Evolutionary conservation across 2,329 filamentous ascomycete species (phyloP).

Genomic region (Pestalotiopsis sp.): DNA sequence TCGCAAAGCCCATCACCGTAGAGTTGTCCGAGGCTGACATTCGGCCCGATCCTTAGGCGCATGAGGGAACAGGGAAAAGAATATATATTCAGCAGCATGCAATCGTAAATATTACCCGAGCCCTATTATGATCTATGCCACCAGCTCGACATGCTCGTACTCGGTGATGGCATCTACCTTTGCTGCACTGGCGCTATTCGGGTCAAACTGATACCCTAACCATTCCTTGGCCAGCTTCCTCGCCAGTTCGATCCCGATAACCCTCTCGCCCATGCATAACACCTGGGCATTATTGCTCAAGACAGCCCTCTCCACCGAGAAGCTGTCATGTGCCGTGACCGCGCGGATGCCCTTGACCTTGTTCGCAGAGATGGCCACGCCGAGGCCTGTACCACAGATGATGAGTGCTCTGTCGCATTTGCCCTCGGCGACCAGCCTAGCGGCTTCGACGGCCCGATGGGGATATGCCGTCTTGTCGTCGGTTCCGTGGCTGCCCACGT

Average conservation of each 20-base stretch:
- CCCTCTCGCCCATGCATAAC: constrained; percentile 82
- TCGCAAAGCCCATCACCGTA: too few relatives aligned
- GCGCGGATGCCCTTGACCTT: constrained; percentile 83
- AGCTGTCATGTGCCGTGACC: constrained; percentile 88
- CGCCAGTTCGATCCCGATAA: constrained; percentile 80
- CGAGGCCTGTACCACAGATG: constrained; percentile 84
- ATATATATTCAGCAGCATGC: neutral
- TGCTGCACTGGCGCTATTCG: constrained; percentile 41
- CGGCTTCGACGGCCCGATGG: constrained; percentile 72
- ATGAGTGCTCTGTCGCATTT: constrained; percentile 74
- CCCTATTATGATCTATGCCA: neutral
- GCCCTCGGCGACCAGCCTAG: constrained; percentile 58
- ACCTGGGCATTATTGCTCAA: constrained; percentile 88
- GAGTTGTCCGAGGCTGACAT: too few relatives aligned
- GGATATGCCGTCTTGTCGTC: constrained; percentile 79
- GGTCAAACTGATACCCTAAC: constrained; percentile 77
- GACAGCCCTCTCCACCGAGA: constrained; percentile 79
- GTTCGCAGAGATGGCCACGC: constrained; percentile 87
- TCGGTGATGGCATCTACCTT: constrained; percentile 47
- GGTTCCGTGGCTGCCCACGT: constrained; percentile 68
- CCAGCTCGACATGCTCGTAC: constrained; percentile 9
- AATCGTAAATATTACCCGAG: too few relatives aligned
- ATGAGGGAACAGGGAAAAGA: too few relatives aligned
- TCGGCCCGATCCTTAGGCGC: too few relatives aligned
- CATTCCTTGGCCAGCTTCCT: constrained; percentile 77